Percentiles rank a stretch among this genome's conserved stretches.
Conservation (phyloP, 257 asterid genomes). For the Ajuga chamaepitys region DNA sequence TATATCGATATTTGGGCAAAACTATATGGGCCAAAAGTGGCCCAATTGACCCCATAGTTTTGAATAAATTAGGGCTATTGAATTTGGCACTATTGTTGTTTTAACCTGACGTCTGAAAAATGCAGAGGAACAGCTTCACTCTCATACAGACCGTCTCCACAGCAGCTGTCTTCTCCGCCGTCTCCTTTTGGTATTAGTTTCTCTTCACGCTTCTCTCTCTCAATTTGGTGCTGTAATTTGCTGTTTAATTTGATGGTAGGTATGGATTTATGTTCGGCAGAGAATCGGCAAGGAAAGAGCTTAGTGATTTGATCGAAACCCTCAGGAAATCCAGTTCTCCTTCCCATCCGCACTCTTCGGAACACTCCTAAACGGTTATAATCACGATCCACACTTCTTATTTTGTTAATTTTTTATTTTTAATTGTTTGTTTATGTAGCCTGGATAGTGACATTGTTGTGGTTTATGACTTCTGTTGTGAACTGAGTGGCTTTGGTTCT, state of each 20-base stretch:
- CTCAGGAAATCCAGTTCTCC: slow-evolving; percentile 54
- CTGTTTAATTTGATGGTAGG: slow-evolving; percentile 30
- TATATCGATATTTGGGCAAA: too few species aligned
- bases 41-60: too few species aligned
- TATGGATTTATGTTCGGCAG: slow-evolving; percentile 91
- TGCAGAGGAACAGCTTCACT: slow-evolving; percentile 68
- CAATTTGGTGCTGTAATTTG: background rate
- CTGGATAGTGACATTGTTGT: too few species aligned
- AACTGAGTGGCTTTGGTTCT: too few species aligned
- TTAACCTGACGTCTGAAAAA: background rate
- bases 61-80: background rate
- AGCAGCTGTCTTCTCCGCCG: slow-evolving; percentile 84
- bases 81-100: too few species aligned
- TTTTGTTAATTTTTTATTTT: too few species aligned
- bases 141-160: slow-evolving; percentile 68
- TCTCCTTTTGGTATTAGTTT: slow-evolving; percentile 57
- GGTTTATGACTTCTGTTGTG: too few species aligned
- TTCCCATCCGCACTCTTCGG: slow-evolving; percentile 23
- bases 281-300: slow-evolving; percentile 87
- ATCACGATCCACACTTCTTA: background rate
- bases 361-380: slow-evolving; percentile 29
- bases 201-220: background rate
- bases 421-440: too few species aligned
- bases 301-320: slow-evolving; percentile 56
- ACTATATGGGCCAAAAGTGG: too few species aligned